Base-by-base conservation (phyloP, 805 yeast species). In the Suhomyces emberorum region DNA sequence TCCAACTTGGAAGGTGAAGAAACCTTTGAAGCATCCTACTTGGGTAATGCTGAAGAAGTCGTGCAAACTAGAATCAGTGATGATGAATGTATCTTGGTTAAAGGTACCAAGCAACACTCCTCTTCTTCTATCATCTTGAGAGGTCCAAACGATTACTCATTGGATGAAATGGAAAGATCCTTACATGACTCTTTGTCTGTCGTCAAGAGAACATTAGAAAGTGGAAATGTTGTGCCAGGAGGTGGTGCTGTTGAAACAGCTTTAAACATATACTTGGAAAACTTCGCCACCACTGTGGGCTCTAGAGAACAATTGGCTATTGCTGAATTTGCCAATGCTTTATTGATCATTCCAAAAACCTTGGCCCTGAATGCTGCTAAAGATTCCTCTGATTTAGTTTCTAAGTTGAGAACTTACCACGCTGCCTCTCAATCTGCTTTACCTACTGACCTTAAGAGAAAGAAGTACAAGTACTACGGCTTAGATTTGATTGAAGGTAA, bases 171-270 rank as follows among this genome's bases (percentile, higher is more conserved):
- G 98, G 96, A 93, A 68, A 79, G 99, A 64, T 88, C 98, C 0
- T 63, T 95, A 43, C 97, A 88, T 55, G 99, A 93, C 60, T 86
- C 98, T 2, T 72, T 93, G 46, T 81, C 88, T 30, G 98, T 93
- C 24, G 96, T 93, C 24, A 93, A 93, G 70, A 81, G 98, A 59
- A 88, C 98, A 9, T 74, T 95, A 48, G 98, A 93, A 64, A 80
- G 91, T 54, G 98, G 97, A 15, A 67, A 76, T 48, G 89, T 95
- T 39, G 98, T 93, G 4, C 98, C 98, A 28, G 99, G 99, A 43
- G 99, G 99, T 47, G 99, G 99, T 43, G 95, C 95, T n/a, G 98
- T 93, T 23, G 99, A 93, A 67, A 76, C 95, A 34, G 98, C 98
- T 2, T 74, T 93, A 56, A 89, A 88, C 68, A 88, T 93, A 35